Conservation (phyloP, 176 grass and related monocot genomes). For the Tillandsia fasciculata region DNA sequence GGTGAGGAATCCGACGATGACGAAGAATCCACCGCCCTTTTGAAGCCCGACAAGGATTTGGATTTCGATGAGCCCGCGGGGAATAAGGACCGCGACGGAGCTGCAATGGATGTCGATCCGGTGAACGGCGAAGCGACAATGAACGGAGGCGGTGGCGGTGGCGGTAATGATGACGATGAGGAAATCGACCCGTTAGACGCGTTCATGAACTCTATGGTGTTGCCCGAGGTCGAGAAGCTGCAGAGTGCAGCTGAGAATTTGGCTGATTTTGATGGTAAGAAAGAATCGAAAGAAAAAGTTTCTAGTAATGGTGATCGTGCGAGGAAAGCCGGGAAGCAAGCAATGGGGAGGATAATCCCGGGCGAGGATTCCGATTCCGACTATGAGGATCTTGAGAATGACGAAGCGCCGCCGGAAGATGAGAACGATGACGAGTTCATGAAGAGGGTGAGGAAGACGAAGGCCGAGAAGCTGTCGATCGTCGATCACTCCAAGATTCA, state of each 20-base stretch:
- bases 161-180: conserved; percentile 52
- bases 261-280: conserved; percentile 23
- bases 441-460: conserved; percentile 92
- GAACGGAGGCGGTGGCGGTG: conserved; percentile 21
- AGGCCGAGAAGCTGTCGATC: conserved; percentile 79
- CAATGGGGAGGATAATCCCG: conserved; percentile 63
- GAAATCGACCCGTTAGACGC: conserved; percentile 88
- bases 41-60: conserved; percentile 28
- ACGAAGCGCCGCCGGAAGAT: conserved; percentile 42
- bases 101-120: conserved; percentile 46
- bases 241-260: conserved; percentile 24
- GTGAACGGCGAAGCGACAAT: conserved; percentile 18
- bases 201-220: conserved; percentile 88
- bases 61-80: conserved; percentile 14
- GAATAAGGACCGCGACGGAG: conserved; percentile 2
- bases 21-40: conserved; percentile 9
- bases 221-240: conserved; percentile 81
- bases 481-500: conserved; percentile 96
- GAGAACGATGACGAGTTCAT: conserved; percentile 89
- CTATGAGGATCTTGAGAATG: conserved; percentile 35
- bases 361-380: conserved; percentile 73
- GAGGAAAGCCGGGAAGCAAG: conserved; percentile 30
- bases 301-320: conserved; percentile 30
- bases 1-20: conserved; percentile 95
- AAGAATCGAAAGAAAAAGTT: conserved; percentile 36